Evolutionary conservation across 2,329 filamentous ascomycete genomes (phyloP), one percentile per base, ranked within the genome.

Genomic region (Aciculosporium take): DNA sequence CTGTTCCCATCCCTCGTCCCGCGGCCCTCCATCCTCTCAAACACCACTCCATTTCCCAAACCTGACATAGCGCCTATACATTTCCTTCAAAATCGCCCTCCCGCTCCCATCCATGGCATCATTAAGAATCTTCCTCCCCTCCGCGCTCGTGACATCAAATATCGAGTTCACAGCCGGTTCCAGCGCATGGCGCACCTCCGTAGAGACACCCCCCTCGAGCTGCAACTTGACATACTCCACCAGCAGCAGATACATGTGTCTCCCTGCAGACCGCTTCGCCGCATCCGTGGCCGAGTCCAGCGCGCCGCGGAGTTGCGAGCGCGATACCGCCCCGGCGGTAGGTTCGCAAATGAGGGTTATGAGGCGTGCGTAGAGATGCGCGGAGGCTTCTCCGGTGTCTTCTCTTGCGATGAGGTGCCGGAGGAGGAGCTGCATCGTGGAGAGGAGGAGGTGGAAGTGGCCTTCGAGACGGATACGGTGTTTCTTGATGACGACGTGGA

Each of bases 31-130:
- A 5, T 7, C 13, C 6, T 15, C 37, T 47, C 64, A 76, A 20
- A 76, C 66, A 27, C 73, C 74, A 39, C 60, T 74, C 74, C 76
- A 79, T 62, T 76, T 78, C 32, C 75, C 75, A 62, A 78, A 79
- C 57, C 68, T 74, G 53, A 65, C 65, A 54, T 76, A 81, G 55
- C 69, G 63, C 51, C 67, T 72, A 47, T 70, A 78, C 63, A 79
- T 62, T 45, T 71, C 68, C 48, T 65, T 65, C 55, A 79, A 66
- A 23, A 81, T 67, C 1, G 71, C 74, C 45, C 76, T 62, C 6
- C 75, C 76, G 48, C 69, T 72, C 3, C 60, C 63, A 52, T 80
- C 76, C 58, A 80, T 65, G 23, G 65, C 66, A 48, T 80, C 76
- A 49, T 72, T 76, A 43, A 80, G 56, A 21, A 76, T 66, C 55